Evolutionary conservation across 345 rosid species (phyloP), one percentile per base, ranked within the genome.

Genomic region (Carallia pectinifolia): DNA sequence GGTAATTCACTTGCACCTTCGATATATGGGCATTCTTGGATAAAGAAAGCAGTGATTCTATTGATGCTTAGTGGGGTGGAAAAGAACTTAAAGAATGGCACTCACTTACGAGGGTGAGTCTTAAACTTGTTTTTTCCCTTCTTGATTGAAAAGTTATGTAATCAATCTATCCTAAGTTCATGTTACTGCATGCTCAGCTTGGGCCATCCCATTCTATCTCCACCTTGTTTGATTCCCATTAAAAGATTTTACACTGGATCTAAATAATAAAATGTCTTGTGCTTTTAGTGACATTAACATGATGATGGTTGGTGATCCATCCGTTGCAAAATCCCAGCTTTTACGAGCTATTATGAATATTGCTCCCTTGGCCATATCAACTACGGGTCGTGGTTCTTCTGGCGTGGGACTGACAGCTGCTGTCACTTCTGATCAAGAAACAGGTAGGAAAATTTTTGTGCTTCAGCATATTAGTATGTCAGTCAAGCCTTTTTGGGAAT

Each of bases 271-370:
- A 0, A 10, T 63, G 16, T 18, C 40, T 63, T 31, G 8, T 74
- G 59, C 59, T 84, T 71, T 65, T 59, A 95, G 99, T 82, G 99
- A 95, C 72, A 87, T 95, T 72, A 95, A 95, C 80, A 92, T 95
- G 99, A 92, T 95, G 99, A 95, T 95, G 99, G 98, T 95, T 70
- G 99, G 99, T 74, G 99, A 95, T 81, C 99, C 99, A 67, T 95
- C 99, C 66, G 98, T 95, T 80, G 99, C 99, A 58, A 95, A 95
- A 71, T 95, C 99, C 77, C 99, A 95, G 80, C 97, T 95, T 68
- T 72, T 95, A 76, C 85, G 99, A 79, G 99, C 99, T 38, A 95
- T 95, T 65, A 88, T 95, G 86, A 95, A 92, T 75, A 92, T 95
- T 73, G 97, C 99, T 76, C 99, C 99, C n/a, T 82, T 95, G 82